Evolutionary conservation across 2,329 filamentous ascomycete species (phyloP).

Genomic region (Epichloe sibirici): DNA sequence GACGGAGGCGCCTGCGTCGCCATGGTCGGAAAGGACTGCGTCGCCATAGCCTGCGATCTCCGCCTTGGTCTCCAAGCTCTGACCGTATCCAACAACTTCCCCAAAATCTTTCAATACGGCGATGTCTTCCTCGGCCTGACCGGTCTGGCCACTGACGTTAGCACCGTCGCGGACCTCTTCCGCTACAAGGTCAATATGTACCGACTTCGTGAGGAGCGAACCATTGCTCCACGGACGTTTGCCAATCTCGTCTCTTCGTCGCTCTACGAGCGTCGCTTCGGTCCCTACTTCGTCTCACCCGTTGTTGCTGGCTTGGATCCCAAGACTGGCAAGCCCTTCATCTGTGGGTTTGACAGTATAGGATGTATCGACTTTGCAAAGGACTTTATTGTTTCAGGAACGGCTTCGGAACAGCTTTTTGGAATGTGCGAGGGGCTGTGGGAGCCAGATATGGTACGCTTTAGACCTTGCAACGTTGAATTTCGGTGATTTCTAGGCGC

Average conservation of each 20-base stretch:
- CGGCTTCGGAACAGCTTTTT: constrained; percentile 93
- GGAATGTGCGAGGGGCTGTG: constrained; percentile 96
- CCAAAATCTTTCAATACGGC: constrained; percentile 97
- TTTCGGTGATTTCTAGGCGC: neutral
- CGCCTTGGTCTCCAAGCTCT: constrained; percentile 92
- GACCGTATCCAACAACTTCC: constrained; percentile 99
- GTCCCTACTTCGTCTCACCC: constrained; percentile 90
- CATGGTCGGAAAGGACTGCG: constrained; percentile 99
- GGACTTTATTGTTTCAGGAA: constrained; percentile 97
- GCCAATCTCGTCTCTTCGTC: constrained; percentile 87
- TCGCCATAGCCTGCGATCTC: constrained; percentile 97
- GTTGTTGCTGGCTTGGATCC: constrained; percentile 92
- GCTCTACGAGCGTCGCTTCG: constrained; percentile 92
- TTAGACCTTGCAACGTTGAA: neutral
- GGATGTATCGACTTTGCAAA: constrained; percentile 99
- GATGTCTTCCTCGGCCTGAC: constrained; percentile 93
- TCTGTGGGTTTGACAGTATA: constrained; percentile 98
- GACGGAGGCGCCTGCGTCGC: constrained; percentile 90
- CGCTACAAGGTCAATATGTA: constrained; percentile 99
- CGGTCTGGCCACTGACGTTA: constrained; percentile 89
- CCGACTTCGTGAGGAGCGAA: constrained; percentile 91
- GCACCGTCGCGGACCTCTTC: constrained; percentile 91
- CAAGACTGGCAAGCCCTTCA: constrained; percentile 89
- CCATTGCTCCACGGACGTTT: constrained; percentile 89
- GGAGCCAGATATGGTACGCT: constrained; percentile 86